A percentile compares a stretch with the other conserved stretches of the same genome.
Evolutionary conservation across 768 basidiomycete species (phyloP).

Genomic region (Russula vinacea): DNA sequence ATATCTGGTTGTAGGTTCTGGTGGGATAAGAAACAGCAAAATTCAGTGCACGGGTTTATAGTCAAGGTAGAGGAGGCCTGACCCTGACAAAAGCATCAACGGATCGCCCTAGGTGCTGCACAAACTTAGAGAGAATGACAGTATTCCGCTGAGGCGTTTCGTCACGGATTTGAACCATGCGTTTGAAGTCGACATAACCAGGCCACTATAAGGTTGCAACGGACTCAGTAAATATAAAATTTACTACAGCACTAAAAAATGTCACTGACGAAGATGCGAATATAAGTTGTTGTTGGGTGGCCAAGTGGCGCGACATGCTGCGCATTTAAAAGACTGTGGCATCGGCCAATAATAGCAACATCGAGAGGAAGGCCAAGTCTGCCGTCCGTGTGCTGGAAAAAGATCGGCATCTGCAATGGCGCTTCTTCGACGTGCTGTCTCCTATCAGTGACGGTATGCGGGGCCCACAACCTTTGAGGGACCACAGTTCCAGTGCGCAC

Average conservation of each 20-base stretch:
- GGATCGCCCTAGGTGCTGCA: constrained; percentile 12
- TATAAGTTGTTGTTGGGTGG: neutral
- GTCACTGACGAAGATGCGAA: constrained; percentile 18
- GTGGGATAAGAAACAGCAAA: too few species aligned
- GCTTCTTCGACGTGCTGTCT: constrained; percentile 12
- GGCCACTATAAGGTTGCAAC: constrained; percentile 12
- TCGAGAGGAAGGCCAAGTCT: constrained; percentile 15
- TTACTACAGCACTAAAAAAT: neutral
- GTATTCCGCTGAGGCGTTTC: constrained; percentile 13
- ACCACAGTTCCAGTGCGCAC: constrained; percentile 10
- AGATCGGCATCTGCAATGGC: constrained; percentile 21
- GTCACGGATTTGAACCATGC: constrained; percentile 13
- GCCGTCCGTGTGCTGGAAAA: constrained; percentile 7
- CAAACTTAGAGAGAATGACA: constrained; percentile 5
- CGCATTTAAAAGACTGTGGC: neutral
- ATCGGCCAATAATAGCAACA: neutral
- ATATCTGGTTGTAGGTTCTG: neutral
- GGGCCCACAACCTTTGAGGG: constrained; percentile 17
- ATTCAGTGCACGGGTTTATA: too few species aligned
- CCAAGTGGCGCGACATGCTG: neutral
- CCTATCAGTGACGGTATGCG: constrained; percentile 2
- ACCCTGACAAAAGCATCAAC: constrained; percentile 17
- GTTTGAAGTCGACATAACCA: constrained; percentile 16
- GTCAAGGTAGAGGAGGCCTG: neutral
- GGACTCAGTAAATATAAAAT: neutral